Evolutionary conservation across 1,284 basidiomycete species (phyloP), one percentile per base, ranked within the genome.

Genomic region (Inonotus hispidus): DNA sequence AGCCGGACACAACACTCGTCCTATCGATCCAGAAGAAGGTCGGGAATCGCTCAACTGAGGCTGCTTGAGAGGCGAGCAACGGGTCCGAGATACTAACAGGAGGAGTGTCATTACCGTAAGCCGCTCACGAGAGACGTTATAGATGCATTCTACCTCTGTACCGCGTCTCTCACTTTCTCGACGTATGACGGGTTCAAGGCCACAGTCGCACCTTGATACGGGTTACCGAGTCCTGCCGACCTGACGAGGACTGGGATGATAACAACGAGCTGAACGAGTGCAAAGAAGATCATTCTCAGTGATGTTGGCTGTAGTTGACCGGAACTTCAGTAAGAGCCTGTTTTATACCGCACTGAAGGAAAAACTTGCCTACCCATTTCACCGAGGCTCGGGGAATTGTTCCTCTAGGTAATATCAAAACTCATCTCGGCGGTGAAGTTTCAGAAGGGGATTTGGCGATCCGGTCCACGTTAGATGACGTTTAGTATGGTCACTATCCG

Each of bases 1-100:
- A 53, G 27, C 45, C 59, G 25, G 49, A 19, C 13, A 50, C 61
- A 37, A 57, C 58, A 23, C 32, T 47, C 58, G 58, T 59, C 14
- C 59, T 57, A 46, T 65, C 64, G 56, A 65, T 63, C 64, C 64
- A 65, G 63, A 64, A 65, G 50, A 65, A 65, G n/a, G 60, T 61
- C 55, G 64, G 29, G 50, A 55, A 27, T 46, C 59, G 59, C 25
- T 58, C 61, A 39, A 65, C 57, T 25, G 25, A 29, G 7, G 58
- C 60, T 3, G 63, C 65, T 25, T 60, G 53, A 16, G 62, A 32
- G 23, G 63, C 60, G 32, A 60, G 43, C 29, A 53, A 59, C 13
- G 65, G 8, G 54, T 62, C 57, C 35, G 60, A 56, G 29, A 64
- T 64, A 45, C 64, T 65, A 25, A 35, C 32, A 8, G 32, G 35